phyloP scores from a whole-genome alignment of 1,139 yeast genomes.

The Diutina mesorugosa region DNA sequence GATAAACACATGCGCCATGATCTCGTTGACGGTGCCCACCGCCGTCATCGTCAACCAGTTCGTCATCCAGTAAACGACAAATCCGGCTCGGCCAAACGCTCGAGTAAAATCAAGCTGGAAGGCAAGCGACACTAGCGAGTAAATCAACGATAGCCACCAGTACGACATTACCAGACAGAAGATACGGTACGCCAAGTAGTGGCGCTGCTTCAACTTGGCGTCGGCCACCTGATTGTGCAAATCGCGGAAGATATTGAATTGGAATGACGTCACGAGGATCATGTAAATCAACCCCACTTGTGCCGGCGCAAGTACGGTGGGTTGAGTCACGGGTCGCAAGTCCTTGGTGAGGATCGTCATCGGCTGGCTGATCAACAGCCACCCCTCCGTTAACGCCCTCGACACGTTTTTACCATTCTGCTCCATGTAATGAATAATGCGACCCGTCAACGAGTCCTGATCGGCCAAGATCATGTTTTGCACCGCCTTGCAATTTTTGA shows the following conservation, averaged over 20 bases:
- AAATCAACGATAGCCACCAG: slow-evolving; percentile 39
- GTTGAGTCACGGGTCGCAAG: slow-evolving; percentile 34
- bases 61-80: slow-evolving; percentile 51
- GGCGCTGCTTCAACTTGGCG: slow-evolving; percentile 23
- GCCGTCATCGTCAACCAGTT: slow-evolving; percentile 48
- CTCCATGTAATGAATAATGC: background rate
- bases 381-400: background rate
- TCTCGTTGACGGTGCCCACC: slow-evolving; percentile 53
- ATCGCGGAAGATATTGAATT: slow-evolving; percentile 37
- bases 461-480: slow-evolving; percentile 11
- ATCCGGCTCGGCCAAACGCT: slow-evolving; percentile 49
- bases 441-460: slow-evolving; percentile 8
- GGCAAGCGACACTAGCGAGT: slow-evolving; percentile 43
- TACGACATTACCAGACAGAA: slow-evolving; percentile 8
- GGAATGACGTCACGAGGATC: slow-evolving; percentile 50
- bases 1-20: slow-evolving; percentile 35
- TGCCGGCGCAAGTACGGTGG: slow-evolving; percentile 46
- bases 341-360: slow-evolving; percentile 25
- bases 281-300: slow-evolving; percentile 70
- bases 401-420: background rate
- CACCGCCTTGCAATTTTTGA: slow-evolving; percentile 12
- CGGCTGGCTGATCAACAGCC: background rate
- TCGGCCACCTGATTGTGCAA: slow-evolving; percentile 34
- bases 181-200: slow-evolving; percentile 36
- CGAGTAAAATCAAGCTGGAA: slow-evolving; percentile 39